Evolutionary conservation across 192 early-diverging fungal species (phyloP).

Genomic region (Backusella parvicylindrica): DNA sequence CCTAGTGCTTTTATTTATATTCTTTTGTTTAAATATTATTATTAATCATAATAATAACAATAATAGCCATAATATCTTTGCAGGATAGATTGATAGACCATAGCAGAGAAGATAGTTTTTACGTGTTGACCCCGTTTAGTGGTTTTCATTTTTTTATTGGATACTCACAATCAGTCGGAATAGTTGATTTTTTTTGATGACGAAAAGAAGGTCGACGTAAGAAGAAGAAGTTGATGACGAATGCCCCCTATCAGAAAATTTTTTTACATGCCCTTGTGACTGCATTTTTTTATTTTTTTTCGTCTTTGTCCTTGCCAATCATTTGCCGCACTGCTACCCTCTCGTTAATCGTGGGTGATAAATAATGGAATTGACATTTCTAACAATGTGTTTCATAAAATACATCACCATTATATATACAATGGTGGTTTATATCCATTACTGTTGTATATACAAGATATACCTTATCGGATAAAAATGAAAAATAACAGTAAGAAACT

Average conservation of each 20-base stretch:
- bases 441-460: too few species aligned
- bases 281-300: neutral
- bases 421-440: too few species aligned
- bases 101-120: neutral
- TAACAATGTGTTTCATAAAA: too few species aligned
- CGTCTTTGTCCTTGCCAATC: neutral
- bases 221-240: constrained; percentile 2
- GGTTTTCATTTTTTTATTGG: constrained; percentile 5
- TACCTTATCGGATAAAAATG: too few species aligned
- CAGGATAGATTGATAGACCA: neutral
- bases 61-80: neutral
- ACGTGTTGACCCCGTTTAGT: neutral
- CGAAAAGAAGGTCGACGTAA: constrained; percentile 6
- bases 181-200: constrained; percentile 6
- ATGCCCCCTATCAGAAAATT: neutral
- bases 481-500: too few species aligned
- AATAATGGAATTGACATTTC: too few species aligned
- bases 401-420: too few species aligned
- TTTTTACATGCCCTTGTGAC: neutral
- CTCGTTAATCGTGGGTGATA: neutral
- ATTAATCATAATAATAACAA: neutral
- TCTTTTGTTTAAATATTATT: neutral
- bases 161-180: constrained; percentile 1
- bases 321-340: neutral
- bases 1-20: neutral